Percentiles rank a stretch among this genome's conserved stretches.
These are phyloP conservation scores for Fusarium sp. DNA, from an alignment of 2,329 filamentous ascomycete genomes.

Conservation along the genomic window DNA sequence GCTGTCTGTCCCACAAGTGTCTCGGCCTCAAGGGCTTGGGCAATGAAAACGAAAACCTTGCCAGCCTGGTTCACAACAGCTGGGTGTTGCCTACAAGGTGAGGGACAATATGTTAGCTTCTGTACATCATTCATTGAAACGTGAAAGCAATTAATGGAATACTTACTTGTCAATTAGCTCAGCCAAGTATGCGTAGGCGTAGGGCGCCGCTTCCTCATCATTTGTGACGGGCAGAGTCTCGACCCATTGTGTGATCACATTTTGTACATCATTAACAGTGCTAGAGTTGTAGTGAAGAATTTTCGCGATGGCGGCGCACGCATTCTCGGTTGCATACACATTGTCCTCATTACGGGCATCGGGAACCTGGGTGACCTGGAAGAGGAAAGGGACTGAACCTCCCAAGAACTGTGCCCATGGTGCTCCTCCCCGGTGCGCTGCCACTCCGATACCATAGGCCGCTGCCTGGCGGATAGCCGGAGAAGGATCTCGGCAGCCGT, in stretches of 20 bases:
- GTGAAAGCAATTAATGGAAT: not conserved
- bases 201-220: constrained; percentile 96
- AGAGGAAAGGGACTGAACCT: constrained; percentile 81
- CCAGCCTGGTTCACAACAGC: constrained; percentile 80
- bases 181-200: constrained; percentile 91
- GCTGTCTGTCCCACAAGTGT: constrained; percentile 89
- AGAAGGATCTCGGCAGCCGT: constrained; percentile 86
- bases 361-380: constrained; percentile 83
- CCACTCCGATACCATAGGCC: constrained; percentile 94
- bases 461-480: constrained; percentile 96
- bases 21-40: constrained; percentile 89
- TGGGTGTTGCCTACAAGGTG: constrained; percentile 78
- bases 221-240: constrained; percentile 91
- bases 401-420: constrained; percentile 90
- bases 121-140: not conserved
- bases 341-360: constrained; percentile 92
- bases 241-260: constrained; percentile 86
- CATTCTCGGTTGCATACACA: constrained; percentile 97
- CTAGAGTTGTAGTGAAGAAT: constrained; percentile 89
- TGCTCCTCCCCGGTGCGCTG: constrained; percentile 89
- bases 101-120: constrained; percentile 45
- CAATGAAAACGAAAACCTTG: constrained; percentile 87
- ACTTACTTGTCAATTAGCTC: constrained; percentile 95
- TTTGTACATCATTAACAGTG: constrained; percentile 80
- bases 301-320: constrained; percentile 95